Conservation (phyloP, 495 filamentous ascomycete species). For the Lepraria neglecta region DNA sequence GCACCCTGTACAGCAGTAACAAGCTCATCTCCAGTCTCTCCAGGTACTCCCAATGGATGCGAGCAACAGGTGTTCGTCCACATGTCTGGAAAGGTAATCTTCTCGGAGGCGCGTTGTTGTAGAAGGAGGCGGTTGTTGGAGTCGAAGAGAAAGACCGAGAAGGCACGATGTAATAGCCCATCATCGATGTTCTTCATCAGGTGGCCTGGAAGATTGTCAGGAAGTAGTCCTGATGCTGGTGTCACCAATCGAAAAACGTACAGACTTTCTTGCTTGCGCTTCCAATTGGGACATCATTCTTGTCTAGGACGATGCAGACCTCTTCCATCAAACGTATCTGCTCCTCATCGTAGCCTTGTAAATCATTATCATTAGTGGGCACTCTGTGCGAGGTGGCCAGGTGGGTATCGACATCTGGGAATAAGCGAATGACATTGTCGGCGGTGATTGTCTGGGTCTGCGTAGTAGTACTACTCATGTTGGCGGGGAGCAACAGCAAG, state of each 20-base stretch:
- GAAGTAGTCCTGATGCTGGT: neutral
- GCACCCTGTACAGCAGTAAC: slow-evolving; percentile 75
- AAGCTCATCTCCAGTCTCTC: slow-evolving; percentile 81
- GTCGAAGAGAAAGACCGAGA: slow-evolving; percentile 97
- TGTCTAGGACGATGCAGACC: slow-evolving; percentile 93
- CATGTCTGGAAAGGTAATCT: slow-evolving; percentile 99
- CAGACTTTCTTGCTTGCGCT: slow-evolving; percentile 98
- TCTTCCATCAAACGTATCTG: slow-evolving; percentile 98
- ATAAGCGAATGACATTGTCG: slow-evolving; percentile 77
- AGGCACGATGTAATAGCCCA: slow-evolving; percentile 92
- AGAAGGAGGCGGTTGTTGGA: slow-evolving; percentile 79
- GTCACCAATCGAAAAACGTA: slow-evolving; percentile 43
- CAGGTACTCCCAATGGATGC: slow-evolving; percentile 85
- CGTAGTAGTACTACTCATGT: slow-evolving; percentile 49
- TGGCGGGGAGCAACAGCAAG: neutral
- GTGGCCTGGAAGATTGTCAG: slow-evolving; percentile 57
- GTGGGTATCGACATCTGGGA: slow-evolving; percentile 92
- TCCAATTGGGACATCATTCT: slow-evolving; percentile 88
- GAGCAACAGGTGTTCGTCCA: slow-evolving; percentile 99
- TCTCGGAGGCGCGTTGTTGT: slow-evolving; percentile 91
- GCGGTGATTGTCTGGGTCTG: slow-evolving; percentile 62
- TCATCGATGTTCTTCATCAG: slow-evolving; percentile 97
- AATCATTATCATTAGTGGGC: slow-evolving; percentile 36
- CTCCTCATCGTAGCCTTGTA: slow-evolving; percentile 90
- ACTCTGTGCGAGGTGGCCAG: slow-evolving; percentile 53